Base-by-base conservation (phyloP, 495 filamentous ascomycete genomes). In the Trichoderma virens region DNA sequence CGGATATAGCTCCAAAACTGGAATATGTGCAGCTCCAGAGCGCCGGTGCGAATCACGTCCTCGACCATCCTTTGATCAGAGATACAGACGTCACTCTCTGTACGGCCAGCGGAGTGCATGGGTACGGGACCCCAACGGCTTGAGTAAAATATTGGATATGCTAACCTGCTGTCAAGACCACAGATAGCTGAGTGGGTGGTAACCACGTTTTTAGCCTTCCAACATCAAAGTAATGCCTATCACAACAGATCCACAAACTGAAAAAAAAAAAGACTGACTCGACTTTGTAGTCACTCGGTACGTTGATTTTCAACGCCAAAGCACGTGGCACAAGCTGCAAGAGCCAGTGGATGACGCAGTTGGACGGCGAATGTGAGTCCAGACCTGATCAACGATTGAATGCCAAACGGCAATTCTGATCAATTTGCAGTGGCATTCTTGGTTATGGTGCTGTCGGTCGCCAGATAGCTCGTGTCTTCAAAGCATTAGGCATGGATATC, bases 391-490 rank as follows among this genome's bases (percentile, higher is more conserved):
- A 11, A 41, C 18, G 2, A 39, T 13, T 39, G 16, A 13, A 16
- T 9, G 16, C 38, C 2, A 18, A 41, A 41, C 11, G 18, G 18
- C 5, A 18, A 41, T 2, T 41, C 38, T 41, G 9, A 41, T 11
- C 18, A 4, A 1, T 2, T 6, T 30, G 2, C 35, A 81, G 90
- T 28, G 90, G 91, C 11, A 89, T 95, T 41, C 79, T 96, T 5
- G 92, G 92, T 5, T 95, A 95, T 72, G 90, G 92, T 30, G 86
- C 85, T 68, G 96, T 97, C 65, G 91, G 91, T 2, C 79, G 90
- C 11, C 91, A 93, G 65, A 84, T 87, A 45, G 92, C 83, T 20
- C 83, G 88, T 18, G 80, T 95, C 3, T 85, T 84, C 9, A 79
- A 82, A 3, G 88, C 89, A 8, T 74, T 95, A 69, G 92, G 92